These are phyloP conservation scores for Cyphellophora attinorum DNA, from an alignment of 2,329 filamentous ascomycete species.

Conservation along the genomic window DNA sequence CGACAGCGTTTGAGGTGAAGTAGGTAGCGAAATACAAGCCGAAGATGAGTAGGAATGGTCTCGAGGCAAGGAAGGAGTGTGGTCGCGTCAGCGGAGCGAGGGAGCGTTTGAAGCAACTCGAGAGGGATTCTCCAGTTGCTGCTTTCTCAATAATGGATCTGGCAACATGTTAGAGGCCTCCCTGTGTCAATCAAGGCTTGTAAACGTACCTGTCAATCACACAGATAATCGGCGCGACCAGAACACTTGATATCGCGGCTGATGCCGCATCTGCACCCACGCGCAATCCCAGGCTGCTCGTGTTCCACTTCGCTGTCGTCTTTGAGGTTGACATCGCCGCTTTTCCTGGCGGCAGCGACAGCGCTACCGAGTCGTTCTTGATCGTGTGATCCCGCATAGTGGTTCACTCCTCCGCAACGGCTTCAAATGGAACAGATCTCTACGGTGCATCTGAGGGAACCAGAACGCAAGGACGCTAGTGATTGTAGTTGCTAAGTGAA, in stretches of 20 bases:
- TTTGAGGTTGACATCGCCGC: no score
- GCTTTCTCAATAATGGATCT: slow-evolving; percentile 43
- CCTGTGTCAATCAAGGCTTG: neutral
- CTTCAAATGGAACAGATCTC: no score
- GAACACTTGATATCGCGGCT: slow-evolving; percentile 60
- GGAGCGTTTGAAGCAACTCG: slow-evolving; percentile 29
- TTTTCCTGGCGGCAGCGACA: no score
- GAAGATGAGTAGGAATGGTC: slow-evolving; percentile 40
- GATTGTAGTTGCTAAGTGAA: no score
- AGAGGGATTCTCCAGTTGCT: slow-evolving; percentile 28
- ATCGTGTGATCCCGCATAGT: no score
- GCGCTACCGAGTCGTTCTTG: no score
- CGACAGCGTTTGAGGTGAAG: slow-evolving; percentile 75
- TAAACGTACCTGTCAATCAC: slow-evolving; percentile 71
- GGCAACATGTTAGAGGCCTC: slow-evolving; percentile 10
- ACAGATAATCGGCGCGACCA: slow-evolving; percentile 76
- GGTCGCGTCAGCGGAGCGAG: slow-evolving; percentile 29
- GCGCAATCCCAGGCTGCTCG: slow-evolving; percentile 57
- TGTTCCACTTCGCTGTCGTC: slow-evolving; percentile 53
- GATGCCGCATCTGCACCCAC: slow-evolving; percentile 59
- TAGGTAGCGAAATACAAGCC: slow-evolving; percentile 80
- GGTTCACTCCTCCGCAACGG: no score
- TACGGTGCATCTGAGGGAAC: no score
- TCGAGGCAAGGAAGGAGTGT: slow-evolving; percentile 34
- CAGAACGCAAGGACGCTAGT: no score